These are phyloP conservation scores for Suillus hirtellus DNA, from an alignment of 768 basidiomycete species.

Conservation along the genomic window DNA sequence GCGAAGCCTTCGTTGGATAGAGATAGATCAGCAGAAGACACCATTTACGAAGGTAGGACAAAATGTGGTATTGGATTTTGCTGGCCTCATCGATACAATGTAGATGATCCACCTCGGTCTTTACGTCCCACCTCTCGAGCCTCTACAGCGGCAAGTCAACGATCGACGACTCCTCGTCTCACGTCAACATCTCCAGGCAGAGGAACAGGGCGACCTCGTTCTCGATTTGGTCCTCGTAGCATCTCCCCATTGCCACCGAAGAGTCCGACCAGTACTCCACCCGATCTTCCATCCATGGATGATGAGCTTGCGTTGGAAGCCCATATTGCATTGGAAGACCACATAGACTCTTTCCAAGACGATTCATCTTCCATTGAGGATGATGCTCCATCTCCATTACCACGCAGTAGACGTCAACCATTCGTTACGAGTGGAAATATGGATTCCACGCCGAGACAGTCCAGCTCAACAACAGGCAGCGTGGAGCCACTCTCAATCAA, in stretches of 20 bases:
- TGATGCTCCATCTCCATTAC: conserved; percentile 50
- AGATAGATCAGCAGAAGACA: conserved; percentile 56
- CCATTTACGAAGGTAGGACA: conserved; percentile 74
- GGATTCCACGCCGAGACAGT: conserved; percentile 53
- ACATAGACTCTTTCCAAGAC: conserved; percentile 29
- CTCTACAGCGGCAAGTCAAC: conserved; percentile 41
- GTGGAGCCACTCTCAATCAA: conserved; percentile 84
- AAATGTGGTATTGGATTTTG: conserved; percentile 13
- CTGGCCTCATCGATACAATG: conserved; percentile 7
- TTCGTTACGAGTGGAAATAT: conserved; percentile 55
- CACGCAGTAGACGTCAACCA: conserved; percentile 71
- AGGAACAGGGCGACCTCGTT: conserved; percentile 43
- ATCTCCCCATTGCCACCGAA: conserved; percentile 66
- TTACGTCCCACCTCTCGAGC: conserved; percentile 57
- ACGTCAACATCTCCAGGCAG: conserved; percentile 43
- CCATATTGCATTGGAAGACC: conserved; percentile 38
- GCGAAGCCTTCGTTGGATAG: conserved; percentile 43
- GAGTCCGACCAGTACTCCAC: conserved; percentile 33
- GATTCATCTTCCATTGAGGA: conserved; percentile 26
- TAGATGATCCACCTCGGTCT: conserved; percentile 62
- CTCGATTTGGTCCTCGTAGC: conserved; percentile 69
- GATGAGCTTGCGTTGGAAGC: conserved; percentile 47
- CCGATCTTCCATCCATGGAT: conserved; percentile 42
- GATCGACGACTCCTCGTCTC: conserved; percentile 49
- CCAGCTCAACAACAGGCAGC: conserved; percentile 37